These are phyloP conservation scores for Colletotrichum magnum DNA, from an alignment of 2,329 filamentous ascomycete genomes.

Conservation along the genomic window DNA sequence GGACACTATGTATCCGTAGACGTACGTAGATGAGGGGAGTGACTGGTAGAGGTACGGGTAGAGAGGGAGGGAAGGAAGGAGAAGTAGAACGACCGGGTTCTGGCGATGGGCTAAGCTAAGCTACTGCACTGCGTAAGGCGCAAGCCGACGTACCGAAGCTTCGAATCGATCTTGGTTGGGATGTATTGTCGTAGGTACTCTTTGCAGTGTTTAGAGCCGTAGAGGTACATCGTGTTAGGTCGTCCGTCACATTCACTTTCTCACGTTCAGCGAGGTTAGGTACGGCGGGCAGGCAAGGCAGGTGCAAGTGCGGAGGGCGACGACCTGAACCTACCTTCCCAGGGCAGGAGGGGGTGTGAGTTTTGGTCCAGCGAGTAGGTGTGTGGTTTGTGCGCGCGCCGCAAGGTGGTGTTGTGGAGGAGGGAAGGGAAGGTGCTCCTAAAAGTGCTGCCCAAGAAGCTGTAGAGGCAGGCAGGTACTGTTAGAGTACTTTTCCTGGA, in stretches of 20 bases:
- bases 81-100: slow-evolving; percentile 44
- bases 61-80: slow-evolving; percentile 48
- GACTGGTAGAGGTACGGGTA: no score
- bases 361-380: not conserved
- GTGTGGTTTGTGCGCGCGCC: not conserved
- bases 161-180: not conserved
- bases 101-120: slow-evolving; percentile 24
- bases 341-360: slow-evolving; percentile 3
- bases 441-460: no score
- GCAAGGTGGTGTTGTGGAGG: not conserved
- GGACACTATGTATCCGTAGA: slow-evolving; percentile 31
- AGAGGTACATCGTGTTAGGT: no score
- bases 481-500: not conserved
- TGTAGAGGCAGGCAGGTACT: not conserved
- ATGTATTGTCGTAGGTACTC: no score
- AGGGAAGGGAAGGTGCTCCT: not conserved
- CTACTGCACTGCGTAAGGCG: not conserved
- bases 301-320: slow-evolving; percentile 27
- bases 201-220: no score
- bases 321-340: slow-evolving; percentile 18
- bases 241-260: no score
- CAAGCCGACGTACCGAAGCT: not conserved
- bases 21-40: slow-evolving; percentile 42
- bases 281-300: not conserved
- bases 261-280: no score